Conservation (phyloP, 202 grass and related monocot genomes). For the Digitaria exilis region DNA sequence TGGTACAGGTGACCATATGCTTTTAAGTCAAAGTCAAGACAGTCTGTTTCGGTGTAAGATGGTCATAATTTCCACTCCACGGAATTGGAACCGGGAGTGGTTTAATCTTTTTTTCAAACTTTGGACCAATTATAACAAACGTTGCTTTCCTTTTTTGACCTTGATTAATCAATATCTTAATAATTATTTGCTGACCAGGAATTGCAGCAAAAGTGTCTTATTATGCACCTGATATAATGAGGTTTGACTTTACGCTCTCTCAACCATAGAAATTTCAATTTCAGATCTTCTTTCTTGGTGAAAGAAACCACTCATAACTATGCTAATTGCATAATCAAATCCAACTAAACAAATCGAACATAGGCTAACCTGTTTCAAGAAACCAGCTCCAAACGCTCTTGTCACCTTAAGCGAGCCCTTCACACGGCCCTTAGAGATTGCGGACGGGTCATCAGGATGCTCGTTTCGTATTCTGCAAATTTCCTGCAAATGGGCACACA, state of each 20-base stretch:
- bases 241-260: neutral
- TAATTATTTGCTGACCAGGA: constrained; percentile 37
- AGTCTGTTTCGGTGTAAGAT: constrained; percentile 34
- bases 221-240: constrained; percentile 34
- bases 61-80: constrained; percentile 31
- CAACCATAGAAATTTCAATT: neutral
- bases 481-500: constrained; percentile 53
- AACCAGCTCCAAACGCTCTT: constrained; percentile 92
- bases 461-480: constrained; percentile 76
- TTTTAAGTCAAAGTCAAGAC: constrained; percentile 32
- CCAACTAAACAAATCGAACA: neutral
- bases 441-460: constrained; percentile 77
- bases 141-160: constrained; percentile 31
- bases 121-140: constrained; percentile 39
- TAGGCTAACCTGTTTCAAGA: constrained; percentile 87
- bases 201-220: constrained; percentile 38
- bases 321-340: neutral
- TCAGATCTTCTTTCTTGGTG: neutral
- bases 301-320: neutral
- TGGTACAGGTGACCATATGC: neutral
- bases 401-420: constrained; percentile 98
- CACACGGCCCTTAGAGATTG: constrained; percentile 83
- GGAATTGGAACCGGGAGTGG: neutral
- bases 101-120: constrained; percentile 38
- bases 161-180: constrained; percentile 29